phyloP scores from a whole-genome alignment of 2,329 filamentous ascomycete genomes.

The Exophiala sp. region DNA sequence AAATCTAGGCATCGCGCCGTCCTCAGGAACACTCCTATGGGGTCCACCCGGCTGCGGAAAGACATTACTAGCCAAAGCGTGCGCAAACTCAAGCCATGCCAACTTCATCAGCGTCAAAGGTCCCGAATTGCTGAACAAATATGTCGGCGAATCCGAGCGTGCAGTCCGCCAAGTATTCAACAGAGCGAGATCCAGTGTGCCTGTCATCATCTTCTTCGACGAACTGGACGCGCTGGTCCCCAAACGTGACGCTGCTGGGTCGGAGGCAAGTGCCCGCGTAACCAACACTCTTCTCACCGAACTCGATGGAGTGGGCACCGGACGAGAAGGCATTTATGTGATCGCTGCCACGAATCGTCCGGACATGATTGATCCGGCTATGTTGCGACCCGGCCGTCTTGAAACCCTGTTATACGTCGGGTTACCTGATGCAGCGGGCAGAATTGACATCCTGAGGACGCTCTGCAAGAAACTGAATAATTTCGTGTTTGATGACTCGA shows the following conservation, averaged over 20 bases:
- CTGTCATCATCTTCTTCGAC: conserved; percentile 97
- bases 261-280: conserved; percentile 80
- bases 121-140: conserved; percentile 94
- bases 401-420: conserved; percentile 88
- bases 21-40: conserved; percentile 89
- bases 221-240: conserved; percentile 93
- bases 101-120: conserved; percentile 99
- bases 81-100: conserved; percentile 90
- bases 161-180: conserved; percentile 89
- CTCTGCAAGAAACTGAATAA: conserved; percentile 49
- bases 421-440: conserved; percentile 71
- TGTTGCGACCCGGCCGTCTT: conserved; percentile 85
- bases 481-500: conserved; percentile 50
- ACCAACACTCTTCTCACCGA: conserved; percentile 95
- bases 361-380: conserved; percentile 93
- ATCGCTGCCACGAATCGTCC: conserved; percentile 93
- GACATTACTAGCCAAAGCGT: conserved; percentile 90
- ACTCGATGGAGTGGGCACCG: conserved; percentile 74
- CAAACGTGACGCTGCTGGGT: conserved; percentile 70
- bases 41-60: conserved; percentile 96
- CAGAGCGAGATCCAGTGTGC: conserved; percentile 77
- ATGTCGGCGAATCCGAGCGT: conserved; percentile 92
- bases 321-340: conserved; percentile 82
- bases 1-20: conserved; percentile 71
- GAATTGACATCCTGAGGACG: conserved; percentile 80